A percentile compares a stretch with the other conserved stretches of the same genome.
These are phyloP conservation scores for Moesziomyces aphidis DNA, from an alignment of 1,284 basidiomycete species.

Conservation along the genomic window DNA sequence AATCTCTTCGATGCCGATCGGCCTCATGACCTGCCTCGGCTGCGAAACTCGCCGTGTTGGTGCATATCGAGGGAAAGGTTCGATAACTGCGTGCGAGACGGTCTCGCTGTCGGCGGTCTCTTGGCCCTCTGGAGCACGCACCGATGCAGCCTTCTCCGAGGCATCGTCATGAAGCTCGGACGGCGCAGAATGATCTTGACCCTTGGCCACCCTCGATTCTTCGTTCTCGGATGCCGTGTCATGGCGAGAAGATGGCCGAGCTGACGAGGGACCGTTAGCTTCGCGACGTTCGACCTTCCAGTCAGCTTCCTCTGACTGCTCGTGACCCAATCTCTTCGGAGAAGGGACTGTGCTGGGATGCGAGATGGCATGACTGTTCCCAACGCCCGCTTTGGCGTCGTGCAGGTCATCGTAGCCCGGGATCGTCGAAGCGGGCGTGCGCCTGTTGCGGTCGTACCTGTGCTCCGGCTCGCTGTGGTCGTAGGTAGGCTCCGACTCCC, in stretches of 20 bases:
- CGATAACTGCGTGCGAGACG: neutral
- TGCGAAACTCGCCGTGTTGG: constrained; percentile 45
- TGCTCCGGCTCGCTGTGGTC: neutral
- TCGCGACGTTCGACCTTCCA: neutral
- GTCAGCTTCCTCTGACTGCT: neutral
- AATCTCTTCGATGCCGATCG: constrained; percentile 51
- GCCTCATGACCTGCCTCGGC: constrained; percentile 41
- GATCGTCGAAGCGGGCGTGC: neutral
- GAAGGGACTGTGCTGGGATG: neutral
- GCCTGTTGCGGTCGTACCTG: neutral
- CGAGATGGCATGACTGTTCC: neutral
- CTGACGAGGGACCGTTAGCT: neutral
- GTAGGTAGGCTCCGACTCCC: neutral
- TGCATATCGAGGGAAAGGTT: constrained; percentile 39
- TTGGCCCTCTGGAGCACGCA: neutral
- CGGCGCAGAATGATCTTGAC: neutral
- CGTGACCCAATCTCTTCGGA: neutral
- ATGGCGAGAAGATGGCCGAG: no score
- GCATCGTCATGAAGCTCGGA: no score
- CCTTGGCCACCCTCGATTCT: neutral
- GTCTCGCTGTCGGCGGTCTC: neutral
- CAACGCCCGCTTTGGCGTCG: neutral
- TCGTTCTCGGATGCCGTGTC: neutral
- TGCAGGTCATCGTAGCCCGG: neutral
- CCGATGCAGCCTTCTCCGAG: no score